Evolutionary conservation across 202 grass and related monocot species (phyloP).

Genomic region (Hordeum pubiflorum): DNA sequence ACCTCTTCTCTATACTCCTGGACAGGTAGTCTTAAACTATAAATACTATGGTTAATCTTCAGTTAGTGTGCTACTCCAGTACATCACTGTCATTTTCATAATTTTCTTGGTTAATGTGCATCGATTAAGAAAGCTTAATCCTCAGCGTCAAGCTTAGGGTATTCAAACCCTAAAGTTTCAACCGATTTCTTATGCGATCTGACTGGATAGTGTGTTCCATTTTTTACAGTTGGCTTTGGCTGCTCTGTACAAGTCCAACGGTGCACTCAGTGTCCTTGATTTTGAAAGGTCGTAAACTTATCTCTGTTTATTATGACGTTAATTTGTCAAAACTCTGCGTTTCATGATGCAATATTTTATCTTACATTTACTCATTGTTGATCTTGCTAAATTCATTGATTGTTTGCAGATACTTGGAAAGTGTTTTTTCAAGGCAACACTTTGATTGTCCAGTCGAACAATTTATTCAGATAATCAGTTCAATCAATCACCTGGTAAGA

Average conservation of each 20-base stretch:
- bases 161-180: neutral
- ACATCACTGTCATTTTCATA: conserved; percentile 1
- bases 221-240: conserved; percentile 81
- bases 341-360: neutral
- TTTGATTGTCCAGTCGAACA: conserved; percentile 45
- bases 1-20: conserved; percentile 90
- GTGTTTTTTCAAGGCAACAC: conserved; percentile 46
- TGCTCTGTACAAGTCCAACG: conserved; percentile 69
- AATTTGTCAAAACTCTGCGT: neutral
- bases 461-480: conserved; percentile 43
- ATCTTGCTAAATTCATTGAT: conserved; percentile 22
- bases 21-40: conserved; percentile 52
- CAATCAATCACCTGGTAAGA: conserved; percentile 69
- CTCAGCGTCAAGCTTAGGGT: conserved; percentile 5
- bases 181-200: neutral
- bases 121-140: conserved; percentile 24
- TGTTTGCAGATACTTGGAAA: conserved; percentile 70
- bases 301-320: conserved; percentile 6
- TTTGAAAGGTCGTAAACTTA: conserved; percentile 59
- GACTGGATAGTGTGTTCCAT: neutral
- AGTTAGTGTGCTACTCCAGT: neutral
- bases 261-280: conserved; percentile 49
- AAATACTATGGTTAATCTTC: conserved; percentile 4
- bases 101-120: conserved; percentile 12
- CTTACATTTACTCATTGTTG: neutral